These are phyloP conservation scores for Jaapia argillacea DNA, from an alignment of 768 basidiomycete genomes.

Conservation along the genomic window DNA sequence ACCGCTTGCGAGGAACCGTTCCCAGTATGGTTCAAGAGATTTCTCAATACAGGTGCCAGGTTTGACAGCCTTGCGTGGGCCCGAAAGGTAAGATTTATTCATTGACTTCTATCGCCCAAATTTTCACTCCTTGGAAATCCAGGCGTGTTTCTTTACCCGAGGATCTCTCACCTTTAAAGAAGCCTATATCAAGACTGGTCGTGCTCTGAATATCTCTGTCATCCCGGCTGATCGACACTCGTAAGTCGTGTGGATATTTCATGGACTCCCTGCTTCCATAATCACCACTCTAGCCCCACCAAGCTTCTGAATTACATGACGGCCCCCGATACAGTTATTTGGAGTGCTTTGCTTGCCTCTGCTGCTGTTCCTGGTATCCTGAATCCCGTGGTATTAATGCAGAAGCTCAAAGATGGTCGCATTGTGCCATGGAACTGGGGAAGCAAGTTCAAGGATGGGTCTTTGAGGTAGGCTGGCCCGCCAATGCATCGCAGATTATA, in stretches of 20 bases:
- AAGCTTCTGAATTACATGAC: slow-evolving; percentile 94
- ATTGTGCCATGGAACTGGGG: slow-evolving; percentile 94
- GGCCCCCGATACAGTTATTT: slow-evolving; percentile 85
- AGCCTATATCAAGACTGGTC: slow-evolving; percentile 86
- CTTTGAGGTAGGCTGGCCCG: slow-evolving; percentile 46
- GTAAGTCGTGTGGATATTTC: slow-evolving; percentile 25
- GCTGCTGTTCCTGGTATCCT: slow-evolving; percentile 94
- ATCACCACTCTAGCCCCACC: slow-evolving; percentile 55
- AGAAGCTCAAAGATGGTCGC: slow-evolving; percentile 72
- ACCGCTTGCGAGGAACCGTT: slow-evolving; percentile 77
- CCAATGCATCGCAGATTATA: background rate
- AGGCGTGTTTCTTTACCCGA: slow-evolving; percentile 85
- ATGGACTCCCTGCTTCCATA: slow-evolving; percentile 4
- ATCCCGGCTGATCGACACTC: slow-evolving; percentile 87
- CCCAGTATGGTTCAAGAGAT: slow-evolving; percentile 57
- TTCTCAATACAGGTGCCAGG: slow-evolving; percentile 84
- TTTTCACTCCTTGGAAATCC: background rate
- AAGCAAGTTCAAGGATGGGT: slow-evolving; percentile 89
- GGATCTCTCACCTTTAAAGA: slow-evolving; percentile 95
- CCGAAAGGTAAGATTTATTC: slow-evolving; percentile 60
- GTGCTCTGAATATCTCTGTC: slow-evolving; percentile 90
- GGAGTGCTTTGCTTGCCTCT: slow-evolving; percentile 75
- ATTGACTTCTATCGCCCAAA: background rate
- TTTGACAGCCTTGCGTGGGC: slow-evolving; percentile 92
- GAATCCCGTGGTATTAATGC: slow-evolving; percentile 93